A percentile compares a stretch with the other conserved stretches of the same genome.
Conservation (phyloP, 768 basidiomycete genomes). For the Lactarius pseudohatsudake region DNA sequence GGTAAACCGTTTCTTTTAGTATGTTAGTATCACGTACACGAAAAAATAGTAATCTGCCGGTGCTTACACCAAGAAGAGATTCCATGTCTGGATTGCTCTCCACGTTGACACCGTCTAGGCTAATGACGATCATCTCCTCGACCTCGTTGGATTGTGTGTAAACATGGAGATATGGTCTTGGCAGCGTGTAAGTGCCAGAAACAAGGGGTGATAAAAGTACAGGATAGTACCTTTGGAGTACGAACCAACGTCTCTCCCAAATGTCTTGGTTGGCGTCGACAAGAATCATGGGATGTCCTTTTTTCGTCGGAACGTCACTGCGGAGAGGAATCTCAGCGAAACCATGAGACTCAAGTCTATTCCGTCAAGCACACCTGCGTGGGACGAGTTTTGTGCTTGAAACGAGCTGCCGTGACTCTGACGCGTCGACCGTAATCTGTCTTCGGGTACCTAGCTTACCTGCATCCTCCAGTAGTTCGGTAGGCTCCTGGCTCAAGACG, state of each 20-base stretch:
- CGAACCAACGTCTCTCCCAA: conserved; percentile 88
- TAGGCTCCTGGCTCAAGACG: too few species aligned
- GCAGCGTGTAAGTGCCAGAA: background rate
- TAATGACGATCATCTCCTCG: conserved; percentile 81
- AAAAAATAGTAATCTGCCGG: background rate
- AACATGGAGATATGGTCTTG: conserved; percentile 86
- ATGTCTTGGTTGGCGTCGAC: conserved; percentile 73
- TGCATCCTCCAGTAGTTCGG: too few species aligned
- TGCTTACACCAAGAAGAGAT: conserved; percentile 65
- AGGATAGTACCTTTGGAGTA: conserved; percentile 66
- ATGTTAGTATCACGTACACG: conserved; percentile 5
- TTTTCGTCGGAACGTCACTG: conserved; percentile 83
- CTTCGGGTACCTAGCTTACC: too few species aligned
- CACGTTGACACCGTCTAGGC: conserved; percentile 79
- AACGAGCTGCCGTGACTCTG: conserved; percentile 64
- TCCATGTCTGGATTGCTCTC: conserved; percentile 88
- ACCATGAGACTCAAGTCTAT: conserved; percentile 11
- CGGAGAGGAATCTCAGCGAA: conserved; percentile 6
- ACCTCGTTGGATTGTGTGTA: conserved; percentile 83
- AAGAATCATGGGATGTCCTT: conserved; percentile 78
- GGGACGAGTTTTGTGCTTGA: conserved; percentile 73
- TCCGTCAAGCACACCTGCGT: conserved; percentile 53
- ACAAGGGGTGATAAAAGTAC: conserved; percentile 6
- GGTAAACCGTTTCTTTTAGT: conserved; percentile 69
- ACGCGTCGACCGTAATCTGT: conserved; percentile 40